Conservation (phyloP, 106 monocot genomes). For the Allium sativum region DNA sequence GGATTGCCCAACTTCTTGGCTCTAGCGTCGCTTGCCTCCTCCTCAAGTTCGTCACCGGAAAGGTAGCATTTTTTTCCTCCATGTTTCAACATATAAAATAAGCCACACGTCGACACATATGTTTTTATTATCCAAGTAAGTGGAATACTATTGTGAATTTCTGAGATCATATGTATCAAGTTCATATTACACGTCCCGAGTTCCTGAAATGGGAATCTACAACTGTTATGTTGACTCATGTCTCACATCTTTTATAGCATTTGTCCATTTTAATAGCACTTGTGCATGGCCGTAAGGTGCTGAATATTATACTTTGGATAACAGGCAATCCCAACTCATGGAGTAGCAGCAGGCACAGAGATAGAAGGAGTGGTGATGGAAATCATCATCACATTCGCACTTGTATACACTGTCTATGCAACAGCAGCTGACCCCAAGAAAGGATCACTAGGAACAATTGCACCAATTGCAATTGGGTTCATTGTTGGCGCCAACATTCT, state of each 20-base stretch:
- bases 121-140: no score
- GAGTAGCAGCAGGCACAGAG: conserved; percentile 27
- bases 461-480: conserved; percentile 76
- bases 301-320: not conserved
- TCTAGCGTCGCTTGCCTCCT: conserved; percentile 50
- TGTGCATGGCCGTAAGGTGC: no score
- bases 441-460: conserved; percentile 62
- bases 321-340: conserved; percentile 40
- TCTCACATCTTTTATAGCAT: no score
- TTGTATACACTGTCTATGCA: conserved; percentile 73
- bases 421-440: conserved; percentile 67
- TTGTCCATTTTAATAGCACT: no score
- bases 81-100: no score
- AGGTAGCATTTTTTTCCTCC: not conserved
- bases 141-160: no score
- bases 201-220: no score
- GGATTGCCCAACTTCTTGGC: conserved; percentile 63
- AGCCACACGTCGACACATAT: no score
- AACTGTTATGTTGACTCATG: no score
- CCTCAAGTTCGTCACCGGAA: conserved; percentile 50
- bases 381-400: conserved; percentile 58
- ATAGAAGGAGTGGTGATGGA: conserved; percentile 52
- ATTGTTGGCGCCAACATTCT: conserved; percentile 83
- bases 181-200: no score
- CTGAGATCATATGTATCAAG: no score